Evolutionary conservation across 192 early-diverging fungal species (phyloP).

Genomic region (Neocallimastix lanati): DNA sequence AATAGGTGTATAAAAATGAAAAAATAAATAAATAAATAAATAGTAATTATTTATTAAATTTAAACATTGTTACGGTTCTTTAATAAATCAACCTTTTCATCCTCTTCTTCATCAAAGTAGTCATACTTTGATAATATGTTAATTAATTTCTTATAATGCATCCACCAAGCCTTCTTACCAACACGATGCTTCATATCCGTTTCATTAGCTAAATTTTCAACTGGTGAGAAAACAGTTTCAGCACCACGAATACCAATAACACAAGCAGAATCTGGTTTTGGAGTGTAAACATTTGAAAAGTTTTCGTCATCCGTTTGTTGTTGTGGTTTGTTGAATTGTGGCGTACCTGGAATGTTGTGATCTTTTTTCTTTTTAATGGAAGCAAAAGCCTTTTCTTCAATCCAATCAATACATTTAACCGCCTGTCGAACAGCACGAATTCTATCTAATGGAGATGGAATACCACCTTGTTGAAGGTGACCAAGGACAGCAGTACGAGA

Average conservation of each 20-base stretch:
- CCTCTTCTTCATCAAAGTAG: constrained; percentile 10
- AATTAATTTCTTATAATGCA: constrained; percentile 13
- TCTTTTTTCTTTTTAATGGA: not conserved
- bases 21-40: not conserved
- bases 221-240: constrained; percentile 51
- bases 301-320: not conserved
- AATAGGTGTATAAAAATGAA: too few species aligned
- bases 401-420: constrained; percentile 63
- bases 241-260: constrained; percentile 73
- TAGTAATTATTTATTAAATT: not conserved
- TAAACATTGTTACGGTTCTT: not conserved
- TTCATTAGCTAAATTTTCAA: constrained; percentile 37
- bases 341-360: constrained; percentile 1
- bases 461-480: constrained; percentile 87
- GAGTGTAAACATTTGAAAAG: constrained; percentile 40
- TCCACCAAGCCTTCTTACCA: constrained; percentile 57
- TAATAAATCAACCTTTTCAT: not conserved
- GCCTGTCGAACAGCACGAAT: constrained; percentile 79
- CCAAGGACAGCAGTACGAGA: constrained; percentile 78
- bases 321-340: not conserved
- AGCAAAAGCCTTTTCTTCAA: constrained; percentile 37
- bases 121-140: constrained; percentile 26
- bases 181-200: constrained; percentile 67
- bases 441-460: constrained; percentile 85
- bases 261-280: constrained; percentile 30